Conservation (phyloP, 2,329 filamentous ascomycete genomes). For the Alternaria novae-zelandiae region DNA sequence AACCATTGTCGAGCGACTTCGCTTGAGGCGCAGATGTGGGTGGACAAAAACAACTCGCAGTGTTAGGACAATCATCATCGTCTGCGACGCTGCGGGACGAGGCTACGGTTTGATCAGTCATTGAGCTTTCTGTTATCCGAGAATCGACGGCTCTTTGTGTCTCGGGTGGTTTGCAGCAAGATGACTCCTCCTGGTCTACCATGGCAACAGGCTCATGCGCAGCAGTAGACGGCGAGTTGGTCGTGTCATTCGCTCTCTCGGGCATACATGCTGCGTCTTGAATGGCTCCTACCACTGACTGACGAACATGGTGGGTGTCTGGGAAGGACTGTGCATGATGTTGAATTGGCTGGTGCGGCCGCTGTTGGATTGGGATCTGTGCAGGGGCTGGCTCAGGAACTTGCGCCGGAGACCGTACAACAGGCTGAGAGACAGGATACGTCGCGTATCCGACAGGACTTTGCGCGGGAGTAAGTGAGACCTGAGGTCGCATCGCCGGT, state of each 20-base stretch:
- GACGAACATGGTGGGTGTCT: neutral
- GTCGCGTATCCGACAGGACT: neutral
- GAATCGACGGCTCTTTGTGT: neutral
- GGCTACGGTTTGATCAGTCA: neutral
- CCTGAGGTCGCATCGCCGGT: neutral
- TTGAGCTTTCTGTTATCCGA: neutral
- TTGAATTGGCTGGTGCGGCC: neutral
- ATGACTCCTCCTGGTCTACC: neutral
- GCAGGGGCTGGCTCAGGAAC: neutral
- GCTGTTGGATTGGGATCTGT: neutral
- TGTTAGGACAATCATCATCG: conserved; percentile 19
- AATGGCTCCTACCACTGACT: neutral
- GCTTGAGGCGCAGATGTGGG: conserved; percentile 7
- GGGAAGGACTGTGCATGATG: neutral
- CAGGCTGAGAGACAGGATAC: neutral
- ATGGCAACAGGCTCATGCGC: neutral
- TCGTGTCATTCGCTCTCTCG: neutral
- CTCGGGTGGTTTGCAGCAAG: neutral
- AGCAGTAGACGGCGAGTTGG: neutral
- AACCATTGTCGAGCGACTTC: neutral
- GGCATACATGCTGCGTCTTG: neutral
- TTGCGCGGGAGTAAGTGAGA: neutral
- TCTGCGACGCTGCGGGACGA: conserved; percentile 6
- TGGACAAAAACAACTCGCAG: conserved; percentile 30
- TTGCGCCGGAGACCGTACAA: neutral